Conservation (phyloP, 2,329 filamentous ascomycete genomes). For the Aspergillus sp. region DNA sequence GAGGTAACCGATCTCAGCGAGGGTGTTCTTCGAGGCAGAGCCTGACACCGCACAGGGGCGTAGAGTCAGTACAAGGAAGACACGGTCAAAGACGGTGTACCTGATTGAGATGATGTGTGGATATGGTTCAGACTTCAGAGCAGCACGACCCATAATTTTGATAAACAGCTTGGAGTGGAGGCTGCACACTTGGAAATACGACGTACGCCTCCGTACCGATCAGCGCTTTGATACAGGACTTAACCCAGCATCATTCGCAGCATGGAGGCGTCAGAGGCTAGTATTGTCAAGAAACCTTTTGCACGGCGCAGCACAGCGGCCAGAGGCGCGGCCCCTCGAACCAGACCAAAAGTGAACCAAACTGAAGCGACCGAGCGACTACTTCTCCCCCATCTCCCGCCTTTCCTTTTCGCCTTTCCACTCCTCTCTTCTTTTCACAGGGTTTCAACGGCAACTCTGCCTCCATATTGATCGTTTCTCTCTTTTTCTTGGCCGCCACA, state of each 20-base stretch:
- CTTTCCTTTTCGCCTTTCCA: constrained; percentile 19
- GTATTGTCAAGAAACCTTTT: too few relatives aligned
- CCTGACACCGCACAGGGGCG: not conserved
- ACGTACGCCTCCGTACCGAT: not conserved
- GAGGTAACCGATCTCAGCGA: constrained; percentile 2
- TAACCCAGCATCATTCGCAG: not conserved
- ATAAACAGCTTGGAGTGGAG: constrained; percentile 12
- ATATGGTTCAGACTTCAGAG: not conserved
- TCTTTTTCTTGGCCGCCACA: constrained; percentile 47
- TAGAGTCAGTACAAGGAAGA: not conserved
- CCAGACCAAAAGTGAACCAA: constrained; percentile 9
- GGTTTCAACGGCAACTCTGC: constrained; percentile 32
- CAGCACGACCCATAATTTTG: constrained; percentile 15
- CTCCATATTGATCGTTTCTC: constrained; percentile 40
- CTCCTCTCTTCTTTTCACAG: constrained; percentile 25
- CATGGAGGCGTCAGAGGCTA: constrained; percentile 1
- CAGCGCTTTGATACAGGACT: not conserved
- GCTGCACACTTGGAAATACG: not conserved
- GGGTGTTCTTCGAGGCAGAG: not conserved
- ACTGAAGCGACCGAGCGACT: constrained; percentile 6
- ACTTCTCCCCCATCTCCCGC: constrained; percentile 23
- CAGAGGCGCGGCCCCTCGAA: constrained; percentile 8
- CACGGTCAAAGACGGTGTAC: not conserved
- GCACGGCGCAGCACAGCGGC: not conserved
- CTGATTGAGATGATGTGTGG: constrained; percentile 1